These are phyloP conservation scores for Malus sylvestris DNA, from an alignment of 306 rosid genomes.

Conservation along the genomic window DNA sequence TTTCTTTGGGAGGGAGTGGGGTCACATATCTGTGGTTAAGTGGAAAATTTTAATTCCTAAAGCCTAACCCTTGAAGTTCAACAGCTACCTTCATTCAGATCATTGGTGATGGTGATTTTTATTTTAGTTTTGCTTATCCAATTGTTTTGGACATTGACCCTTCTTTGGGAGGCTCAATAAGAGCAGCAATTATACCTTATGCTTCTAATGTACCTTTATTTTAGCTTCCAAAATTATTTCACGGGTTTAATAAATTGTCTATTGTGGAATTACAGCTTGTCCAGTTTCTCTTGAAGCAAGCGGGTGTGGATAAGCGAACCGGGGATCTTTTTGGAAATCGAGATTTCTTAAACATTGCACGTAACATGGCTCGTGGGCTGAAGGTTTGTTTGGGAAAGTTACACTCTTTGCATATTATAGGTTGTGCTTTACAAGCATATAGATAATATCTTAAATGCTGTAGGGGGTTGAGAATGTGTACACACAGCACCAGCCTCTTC, in stretches of 20 bases:
- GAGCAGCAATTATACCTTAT: too few species aligned
- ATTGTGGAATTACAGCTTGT: slow-evolving; percentile 65
- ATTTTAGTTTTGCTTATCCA: slow-evolving; percentile 9
- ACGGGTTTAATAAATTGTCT: slow-evolving; percentile 30
- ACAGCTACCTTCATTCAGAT: background rate
- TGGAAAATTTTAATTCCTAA: background rate
- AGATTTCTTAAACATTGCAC: slow-evolving; percentile 89
- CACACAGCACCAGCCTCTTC: slow-evolving; percentile 89
- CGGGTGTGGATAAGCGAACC: slow-evolving; percentile 86
- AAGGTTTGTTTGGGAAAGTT: slow-evolving; percentile 52
- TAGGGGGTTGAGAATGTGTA: slow-evolving; percentile 92
- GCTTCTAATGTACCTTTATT: slow-evolving; percentile 1
- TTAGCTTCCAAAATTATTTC: slow-evolving; percentile 15
- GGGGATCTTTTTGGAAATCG: slow-evolving; percentile 89
- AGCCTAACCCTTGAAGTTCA: background rate
- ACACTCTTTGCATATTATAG: slow-evolving; percentile 11
- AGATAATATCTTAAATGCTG: slow-evolving; percentile 18
- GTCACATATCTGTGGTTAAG: background rate
- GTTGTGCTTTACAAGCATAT: slow-evolving; percentile 20
- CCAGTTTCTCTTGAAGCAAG: slow-evolving; percentile 94
- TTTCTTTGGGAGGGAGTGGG: background rate
- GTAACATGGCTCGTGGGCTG: slow-evolving; percentile 94
- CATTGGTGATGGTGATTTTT: background rate
- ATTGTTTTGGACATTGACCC: slow-evolving; percentile 9
- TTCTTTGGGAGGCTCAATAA: background rate